Percentiles rank a stretch among this genome's conserved stretches.
Evolutionary conservation across 331 rosid species (phyloP).

Genomic region (Ulmus americana): DNA sequence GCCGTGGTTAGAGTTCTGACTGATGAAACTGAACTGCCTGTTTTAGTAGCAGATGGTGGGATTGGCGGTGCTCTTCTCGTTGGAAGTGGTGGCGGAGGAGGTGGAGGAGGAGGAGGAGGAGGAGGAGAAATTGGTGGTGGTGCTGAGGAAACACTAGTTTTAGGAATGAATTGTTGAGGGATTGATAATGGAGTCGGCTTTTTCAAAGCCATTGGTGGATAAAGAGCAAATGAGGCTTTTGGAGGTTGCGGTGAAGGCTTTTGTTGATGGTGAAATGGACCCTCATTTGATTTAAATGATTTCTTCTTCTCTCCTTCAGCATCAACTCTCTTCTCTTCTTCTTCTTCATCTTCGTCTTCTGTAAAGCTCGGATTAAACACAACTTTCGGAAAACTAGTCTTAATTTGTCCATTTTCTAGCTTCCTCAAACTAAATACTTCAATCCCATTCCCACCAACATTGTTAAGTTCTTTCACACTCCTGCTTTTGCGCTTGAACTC

Average conservation of each 20-base stretch:
- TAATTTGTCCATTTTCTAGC: conserved; percentile 41
- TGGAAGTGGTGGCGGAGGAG: conserved; percentile 13
- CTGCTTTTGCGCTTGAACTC: conserved; percentile 40
- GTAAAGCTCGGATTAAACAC: conserved; percentile 32
- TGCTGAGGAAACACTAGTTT: conserved; percentile 2
- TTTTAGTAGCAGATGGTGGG: conserved; percentile 30
- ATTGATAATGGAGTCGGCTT: conserved; percentile 28
- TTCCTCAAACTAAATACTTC: conserved; percentile 70
- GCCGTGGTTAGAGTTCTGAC: conserved; percentile 17
- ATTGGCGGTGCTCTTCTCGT: conserved; percentile 23
- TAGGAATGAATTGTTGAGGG: conserved; percentile 24
- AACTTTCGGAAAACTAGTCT: conserved; percentile 27
- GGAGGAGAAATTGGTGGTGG: conserved; percentile 20
- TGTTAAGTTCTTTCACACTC: conserved; percentile 41
- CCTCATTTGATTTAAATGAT: conserved; percentile 33
- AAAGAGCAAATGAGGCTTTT: conserved; percentile 15
- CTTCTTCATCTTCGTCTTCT: conserved; percentile 19
- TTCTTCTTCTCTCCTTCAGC: conserved; percentile 14
- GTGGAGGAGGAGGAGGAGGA: conserved; percentile 20
- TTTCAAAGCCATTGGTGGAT: conserved; percentile 28
- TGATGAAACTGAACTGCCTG: conserved; percentile 13
- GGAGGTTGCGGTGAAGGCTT: conserved; percentile 18
- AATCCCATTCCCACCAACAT: conserved; percentile 67
- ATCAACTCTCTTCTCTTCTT: conserved; percentile 20
- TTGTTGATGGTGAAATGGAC: conserved; percentile 40